Conservation (phyloP, 441 rosid genomes). For the Jatropha podagrica region DNA sequence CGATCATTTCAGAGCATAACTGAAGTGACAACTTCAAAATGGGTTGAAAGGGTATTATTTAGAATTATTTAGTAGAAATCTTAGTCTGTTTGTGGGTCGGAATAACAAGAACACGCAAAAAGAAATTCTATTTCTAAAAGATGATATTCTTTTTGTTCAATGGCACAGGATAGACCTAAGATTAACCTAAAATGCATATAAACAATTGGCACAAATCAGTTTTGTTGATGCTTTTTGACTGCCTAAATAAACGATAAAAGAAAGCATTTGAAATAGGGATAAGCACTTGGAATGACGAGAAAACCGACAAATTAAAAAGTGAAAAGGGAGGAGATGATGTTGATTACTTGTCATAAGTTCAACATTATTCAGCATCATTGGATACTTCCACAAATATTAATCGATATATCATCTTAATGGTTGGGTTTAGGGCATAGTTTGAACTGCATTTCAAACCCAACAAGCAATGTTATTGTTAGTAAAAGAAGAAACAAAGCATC, state of each 20-base stretch:
- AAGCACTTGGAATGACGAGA: not conserved
- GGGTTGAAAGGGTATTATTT: too few relatives aligned
- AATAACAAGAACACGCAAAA: too few relatives aligned
- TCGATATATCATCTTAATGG: not conserved
- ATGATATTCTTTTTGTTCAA: too few relatives aligned
- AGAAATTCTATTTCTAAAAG: too few relatives aligned
- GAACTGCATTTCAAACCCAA: not conserved
- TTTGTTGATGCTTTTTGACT: not conserved
- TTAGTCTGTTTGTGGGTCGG: too few relatives aligned
- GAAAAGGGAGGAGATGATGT: not conserved
- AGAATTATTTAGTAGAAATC: too few relatives aligned
- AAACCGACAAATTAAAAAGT: not conserved
- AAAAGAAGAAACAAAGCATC: not conserved
- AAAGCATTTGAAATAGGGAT: too few relatives aligned
- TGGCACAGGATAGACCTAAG: too few relatives aligned
- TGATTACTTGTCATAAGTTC: not conserved
- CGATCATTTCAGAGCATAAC: not conserved
- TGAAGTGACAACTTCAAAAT: not conserved
- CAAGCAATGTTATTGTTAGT: not conserved
- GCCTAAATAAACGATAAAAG: not conserved
- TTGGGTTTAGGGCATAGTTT: not conserved
- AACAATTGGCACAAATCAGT: not conserved
- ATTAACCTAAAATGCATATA: not conserved
- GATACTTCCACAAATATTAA: not conserved
- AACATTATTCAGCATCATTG: not conserved